phyloP scores from a whole-genome alignment of 345 rosid species.

The Aquilaria malaccensis region DNA sequence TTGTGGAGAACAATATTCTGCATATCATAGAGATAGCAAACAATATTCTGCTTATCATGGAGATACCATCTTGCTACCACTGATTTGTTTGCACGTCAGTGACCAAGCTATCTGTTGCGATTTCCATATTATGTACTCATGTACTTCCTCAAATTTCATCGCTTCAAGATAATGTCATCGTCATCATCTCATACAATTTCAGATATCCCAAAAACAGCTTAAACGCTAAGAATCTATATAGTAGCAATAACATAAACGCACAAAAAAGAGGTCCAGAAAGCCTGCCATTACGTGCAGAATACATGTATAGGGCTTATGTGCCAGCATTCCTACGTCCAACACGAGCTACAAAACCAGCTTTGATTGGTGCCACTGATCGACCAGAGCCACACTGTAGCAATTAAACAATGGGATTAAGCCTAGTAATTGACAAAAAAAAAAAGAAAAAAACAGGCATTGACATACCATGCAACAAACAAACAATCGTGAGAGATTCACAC shows the following conservation, averaged over 20 bases:
- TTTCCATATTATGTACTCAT: no score
- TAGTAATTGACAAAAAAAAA: not conserved
- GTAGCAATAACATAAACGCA: not conserved
- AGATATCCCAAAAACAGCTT: no score
- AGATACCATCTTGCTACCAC: no score
- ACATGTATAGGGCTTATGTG: slow-evolving; percentile 27
- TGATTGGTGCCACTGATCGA: slow-evolving; percentile 84
- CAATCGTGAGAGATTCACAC: not conserved
- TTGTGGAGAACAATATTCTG: no score
- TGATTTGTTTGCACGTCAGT: no score
- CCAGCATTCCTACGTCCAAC: slow-evolving; percentile 56
- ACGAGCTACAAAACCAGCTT: slow-evolving; percentile 96
- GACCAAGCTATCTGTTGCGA: not conserved
- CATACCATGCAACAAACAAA: not conserved
- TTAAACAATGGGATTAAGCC: not conserved
- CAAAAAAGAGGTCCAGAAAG: not conserved
- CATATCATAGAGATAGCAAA: no score
- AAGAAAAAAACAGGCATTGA: not conserved
- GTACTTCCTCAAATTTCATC: no score
- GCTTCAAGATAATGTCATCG: no score
- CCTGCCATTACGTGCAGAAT: slow-evolving; percentile 71
- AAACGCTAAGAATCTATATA: no score
- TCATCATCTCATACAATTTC: no score
- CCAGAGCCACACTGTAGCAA: slow-evolving; percentile 82
- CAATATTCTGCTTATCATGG: no score